These are phyloP conservation scores for Eutrema japonicum DNA, from an alignment of 345 rosid genomes.

Conservation along the genomic window DNA sequence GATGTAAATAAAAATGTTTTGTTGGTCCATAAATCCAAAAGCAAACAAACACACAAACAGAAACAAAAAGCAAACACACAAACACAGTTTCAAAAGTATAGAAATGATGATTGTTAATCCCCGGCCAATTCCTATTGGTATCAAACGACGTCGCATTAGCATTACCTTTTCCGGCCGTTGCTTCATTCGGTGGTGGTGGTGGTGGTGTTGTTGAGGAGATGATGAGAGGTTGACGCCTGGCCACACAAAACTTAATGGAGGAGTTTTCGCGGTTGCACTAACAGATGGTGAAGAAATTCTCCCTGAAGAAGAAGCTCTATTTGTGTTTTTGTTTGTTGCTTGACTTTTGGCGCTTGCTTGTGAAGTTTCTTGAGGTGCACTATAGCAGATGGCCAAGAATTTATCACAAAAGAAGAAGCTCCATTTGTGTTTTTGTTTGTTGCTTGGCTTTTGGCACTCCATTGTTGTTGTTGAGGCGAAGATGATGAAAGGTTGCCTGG, in stretches of 20 bases:
- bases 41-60: too few species aligned
- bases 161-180: too few species aligned
- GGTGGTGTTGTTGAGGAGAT: neutral
- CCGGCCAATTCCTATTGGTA: too few species aligned
- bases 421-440: neutral
- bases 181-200: too few species aligned
- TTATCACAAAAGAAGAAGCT: neutral
- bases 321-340: constrained; percentile 30
- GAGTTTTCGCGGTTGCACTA: neutral
- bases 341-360: neutral
- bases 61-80: too few species aligned
- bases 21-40: too few species aligned
- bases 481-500: too few species aligned
- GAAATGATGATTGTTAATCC: too few species aligned
- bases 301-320: constrained; percentile 11
- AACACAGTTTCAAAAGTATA: too few species aligned
- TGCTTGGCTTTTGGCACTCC: neutral
- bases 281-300: neutral
- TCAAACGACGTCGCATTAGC: too few species aligned
- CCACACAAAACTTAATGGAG: neutral
- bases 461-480: neutral
- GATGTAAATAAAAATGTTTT: neutral
- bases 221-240: neutral
- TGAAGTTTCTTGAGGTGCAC: neutral
- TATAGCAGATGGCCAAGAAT: neutral